Base-by-base conservation (phyloP, 2,329 filamentous ascomycete genomes). In the Ophiostoma populinum region DNA sequence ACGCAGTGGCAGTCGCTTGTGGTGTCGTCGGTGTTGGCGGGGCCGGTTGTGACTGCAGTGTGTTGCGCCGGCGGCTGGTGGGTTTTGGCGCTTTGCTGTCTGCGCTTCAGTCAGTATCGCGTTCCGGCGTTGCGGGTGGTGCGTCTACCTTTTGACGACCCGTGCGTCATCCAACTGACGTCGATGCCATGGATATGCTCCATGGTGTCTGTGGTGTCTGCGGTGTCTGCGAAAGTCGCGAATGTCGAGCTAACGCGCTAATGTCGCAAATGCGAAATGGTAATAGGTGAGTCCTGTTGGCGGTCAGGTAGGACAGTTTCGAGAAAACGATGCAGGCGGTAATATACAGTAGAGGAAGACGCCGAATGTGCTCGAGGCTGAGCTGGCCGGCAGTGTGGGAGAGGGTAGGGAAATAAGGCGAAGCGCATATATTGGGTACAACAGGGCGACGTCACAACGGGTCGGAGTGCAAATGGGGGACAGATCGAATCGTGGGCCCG, bases 81-180 rank as follows among this genome's bases (percentile, higher is more conserved):
- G 41, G 42, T 27, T 45, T 51, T 4, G 42, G 36, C 11, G 35
- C 25, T 30, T 48, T 51, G 38, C 51, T 50, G 40, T 54, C 51
- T 54, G n/a, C n/a, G n/a, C n/a, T n/a, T n/a, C n/a, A n/a, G n/a
- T n/a, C n/a, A n/a, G n/a, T n/a, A n/a, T n/a, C n/a, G n/a, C n/a
- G n/a, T n/a, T n/a, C n/a, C n/a, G n/a, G n/a, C n/a, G n/a, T n/a
- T n/a, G n/a, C n/a, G n/a, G n/a, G n/a, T n/a, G n/a, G n/a, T n/a
- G n/a, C n/a, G n/a, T n/a, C 56, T 65, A 81, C 83, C 82, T 77
- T 80, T 85, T 43, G 75, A 73, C 47, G 77, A 72, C 51, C 80
- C 79, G 57, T 90, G 80, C 47, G 67, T 67, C 63, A 92, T 79
- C 83, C 83, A 92, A 56, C 79, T 85, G 51, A 92, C 82, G 57